Evolutionary conservation across 768 basidiomycete species (phyloP), one percentile per base, ranked within the genome.

Genomic region (Mycena epipterygia): DNA sequence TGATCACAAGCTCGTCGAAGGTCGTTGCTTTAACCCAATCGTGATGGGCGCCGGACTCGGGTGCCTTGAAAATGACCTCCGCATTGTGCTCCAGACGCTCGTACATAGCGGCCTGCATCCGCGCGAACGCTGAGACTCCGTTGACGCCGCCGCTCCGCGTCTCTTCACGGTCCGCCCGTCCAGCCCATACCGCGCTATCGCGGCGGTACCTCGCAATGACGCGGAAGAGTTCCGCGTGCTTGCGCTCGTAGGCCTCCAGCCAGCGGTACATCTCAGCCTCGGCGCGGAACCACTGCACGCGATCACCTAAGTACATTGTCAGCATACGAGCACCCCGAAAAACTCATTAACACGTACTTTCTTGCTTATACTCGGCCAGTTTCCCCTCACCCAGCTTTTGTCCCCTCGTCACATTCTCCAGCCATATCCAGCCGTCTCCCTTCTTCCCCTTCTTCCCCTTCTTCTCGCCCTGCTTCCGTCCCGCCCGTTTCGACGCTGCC

Each of bases 341-440:
- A 44, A 5, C 32, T 12, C 35, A 30, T 1, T 33, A 37, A 25
- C 30, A 32, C 67, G 44, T 35, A 68, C 67, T 68, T 48, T 68
- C 67, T 17, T 14, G 19, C 60, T 62, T 68, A 58, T 68, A 68
- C 8, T 25, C 52, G 0, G 39, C 51, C 25, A 53, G 12, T 46
- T 62, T 62, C 8, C 23, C 35, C 5, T 42, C 27, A 14, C 44
- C 23, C 12, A 32, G 21, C 11, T 3, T 1, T 21, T 37, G 35
- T 14, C 60, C 51, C 21, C 29, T 13, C 29, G 44, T 52, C 39
- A 32, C 9, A 21, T 13, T 17, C 14, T 48, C 59, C 3, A 55
- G 7, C 67, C 67, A 68, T 7, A 62, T 68, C 67, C 67, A 68
- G 19, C 58, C 67, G n/a, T 68, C 67, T 3, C 12, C 2, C 41